Base-by-base conservation (phyloP, 176 grass and related monocot species). In the Pontederia paniculata region DNA sequence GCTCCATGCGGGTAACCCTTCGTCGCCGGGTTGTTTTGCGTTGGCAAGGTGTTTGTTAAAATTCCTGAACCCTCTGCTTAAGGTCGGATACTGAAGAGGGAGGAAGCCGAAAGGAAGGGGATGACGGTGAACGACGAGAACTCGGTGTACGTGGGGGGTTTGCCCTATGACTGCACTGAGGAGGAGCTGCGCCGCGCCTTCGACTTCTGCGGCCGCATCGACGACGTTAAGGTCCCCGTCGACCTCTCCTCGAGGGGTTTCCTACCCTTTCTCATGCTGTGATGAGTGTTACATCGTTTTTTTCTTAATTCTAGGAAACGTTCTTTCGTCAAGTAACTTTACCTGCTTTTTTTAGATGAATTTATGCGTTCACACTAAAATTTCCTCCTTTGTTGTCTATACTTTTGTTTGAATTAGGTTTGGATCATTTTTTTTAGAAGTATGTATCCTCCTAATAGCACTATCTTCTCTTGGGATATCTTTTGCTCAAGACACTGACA, bases 41-140 rank as follows among this genome's bases (percentile, higher is more conserved):
- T 37, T 37, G 28, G 28, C 3, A 6, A 37, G 28, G 28, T 37
- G 28, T 37, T 37, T 37, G 28, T 2, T 6, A 37, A 37, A 37
- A 37, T 37, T 37, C 28, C 28, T 37, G 28, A 37, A 37, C 28
- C 28, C 28, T n/a, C n/a, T n/a, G n/a, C n/a, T n/a, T n/a, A n/a
- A n/a, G n/a, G n/a, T n/a, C n/a, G n/a, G n/a, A n/a, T n/a, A n/a
- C 17, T 55, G 63, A 3, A 63, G 54, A 23, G 18, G 63, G 11
- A 19, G 17, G 51, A 65, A 23, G 42, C 71, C 46, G 65, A 70
- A 79, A 83, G 41, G 66, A 42, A 60, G 61, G 72, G 60, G 48
- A 89, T 89, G 86, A 73, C 77, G 21, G 58, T 89, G 28, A 76
- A 85, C 64, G 86, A 89, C 71, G 86, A 79, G 23, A 89, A 76